Percentiles rank a stretch among this genome's conserved stretches.
Conservation (phyloP, 1,139 yeast species). For the Yamadazyma blattariae region DNA sequence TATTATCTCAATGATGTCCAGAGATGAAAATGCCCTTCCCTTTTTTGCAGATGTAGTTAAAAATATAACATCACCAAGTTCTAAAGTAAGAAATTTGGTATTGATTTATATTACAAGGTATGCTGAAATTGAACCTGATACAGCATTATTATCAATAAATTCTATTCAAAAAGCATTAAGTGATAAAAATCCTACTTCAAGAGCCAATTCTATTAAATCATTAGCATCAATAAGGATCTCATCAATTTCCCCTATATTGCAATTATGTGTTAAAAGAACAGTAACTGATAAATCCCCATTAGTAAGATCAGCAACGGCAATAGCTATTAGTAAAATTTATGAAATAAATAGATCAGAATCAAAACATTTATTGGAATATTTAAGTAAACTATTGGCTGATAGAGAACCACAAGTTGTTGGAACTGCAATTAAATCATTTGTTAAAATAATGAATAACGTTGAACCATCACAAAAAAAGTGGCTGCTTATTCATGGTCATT, state of each 20-base stretch:
- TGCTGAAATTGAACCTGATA: conserved; percentile 84
- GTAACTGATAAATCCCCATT: conserved; percentile 69
- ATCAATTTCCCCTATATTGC: conserved; percentile 75
- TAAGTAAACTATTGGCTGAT: conserved; percentile 61
- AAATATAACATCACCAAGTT: conserved; percentile 71
- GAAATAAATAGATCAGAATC: conserved; percentile 30
- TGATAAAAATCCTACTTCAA: conserved; percentile 63
- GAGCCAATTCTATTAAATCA: conserved; percentile 76
- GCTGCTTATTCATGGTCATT: conserved; percentile 68
- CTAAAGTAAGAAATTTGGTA: conserved; percentile 73
- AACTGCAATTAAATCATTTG: conserved; percentile 60
- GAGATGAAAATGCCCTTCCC: conserved; percentile 58
- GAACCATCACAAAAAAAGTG: conserved; percentile 43
- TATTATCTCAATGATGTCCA: conserved; percentile 62
- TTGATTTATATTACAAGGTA: conserved; percentile 72
- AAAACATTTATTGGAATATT: conserved; percentile 45
- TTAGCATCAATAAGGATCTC: conserved; percentile 78
- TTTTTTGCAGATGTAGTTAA: conserved; percentile 89
- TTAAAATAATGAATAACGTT: conserved; percentile 28
- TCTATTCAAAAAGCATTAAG: conserved; percentile 82
- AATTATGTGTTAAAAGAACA: conserved; percentile 69
- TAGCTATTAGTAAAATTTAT: conserved; percentile 68
- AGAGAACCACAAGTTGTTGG: conserved; percentile 65
- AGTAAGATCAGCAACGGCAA: conserved; percentile 79
- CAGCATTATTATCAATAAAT: conserved; percentile 84